Percentiles rank a stretch among this genome's conserved stretches.
phyloP scores from a whole-genome alignment of 2,329 filamentous ascomycete genomes.

The Ascochyta lentis region DNA sequence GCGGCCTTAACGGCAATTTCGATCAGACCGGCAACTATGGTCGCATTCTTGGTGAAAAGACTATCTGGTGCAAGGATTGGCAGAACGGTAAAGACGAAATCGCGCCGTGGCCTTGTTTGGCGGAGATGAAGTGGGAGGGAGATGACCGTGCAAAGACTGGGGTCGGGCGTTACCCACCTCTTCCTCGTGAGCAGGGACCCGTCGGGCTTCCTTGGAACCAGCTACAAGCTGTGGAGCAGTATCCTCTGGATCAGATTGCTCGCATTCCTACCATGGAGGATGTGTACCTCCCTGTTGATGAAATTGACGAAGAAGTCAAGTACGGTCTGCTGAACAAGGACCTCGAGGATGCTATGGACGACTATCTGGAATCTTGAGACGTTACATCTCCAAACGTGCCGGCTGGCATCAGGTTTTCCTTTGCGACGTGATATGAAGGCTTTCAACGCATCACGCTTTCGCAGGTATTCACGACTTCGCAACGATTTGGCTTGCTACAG shows the following conservation, averaged over 20 bases:
- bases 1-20: constrained; percentile 30
- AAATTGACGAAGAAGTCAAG: constrained; percentile 40
- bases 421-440: background rate
- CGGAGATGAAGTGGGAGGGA: constrained; percentile 57
- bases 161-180: constrained; percentile 51
- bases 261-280: constrained; percentile 48
- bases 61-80: constrained; percentile 51
- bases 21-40: constrained; percentile 31
- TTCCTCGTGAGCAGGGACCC: constrained; percentile 52
- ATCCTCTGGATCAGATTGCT: constrained; percentile 49
- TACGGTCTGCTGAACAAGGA: constrained; percentile 35
- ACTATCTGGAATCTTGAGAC: constrained; percentile 25
- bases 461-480: constrained; percentile 11
- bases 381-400: background rate
- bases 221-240: constrained; percentile 46
- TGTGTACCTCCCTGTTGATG: constrained; percentile 47
- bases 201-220: constrained; percentile 52
- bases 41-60: constrained; percentile 47
- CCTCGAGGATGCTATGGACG: constrained; percentile 38
- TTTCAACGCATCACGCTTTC: background rate
- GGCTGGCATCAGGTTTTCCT: background rate
- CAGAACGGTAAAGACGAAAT: constrained; percentile 43
- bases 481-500: constrained; percentile 21
- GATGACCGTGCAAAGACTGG: constrained; percentile 54
- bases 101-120: constrained; percentile 50